These are phyloP conservation scores for Myxozyma melibiosi DNA, from an alignment of 805 yeast genomes.

Conservation along the genomic window DNA sequence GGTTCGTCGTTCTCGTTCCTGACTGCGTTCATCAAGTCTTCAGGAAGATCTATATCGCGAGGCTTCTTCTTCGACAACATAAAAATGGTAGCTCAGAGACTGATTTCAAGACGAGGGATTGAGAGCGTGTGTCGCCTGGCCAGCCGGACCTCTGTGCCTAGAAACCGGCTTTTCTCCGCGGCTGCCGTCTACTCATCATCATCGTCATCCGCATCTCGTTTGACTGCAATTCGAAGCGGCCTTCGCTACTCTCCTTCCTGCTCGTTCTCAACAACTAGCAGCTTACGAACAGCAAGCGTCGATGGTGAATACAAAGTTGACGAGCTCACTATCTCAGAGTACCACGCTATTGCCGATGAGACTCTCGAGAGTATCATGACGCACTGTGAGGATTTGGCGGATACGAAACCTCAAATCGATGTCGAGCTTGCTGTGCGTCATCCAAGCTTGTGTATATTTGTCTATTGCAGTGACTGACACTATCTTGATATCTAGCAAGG, in stretches of 20 bases:
- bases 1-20: too few relatives aligned
- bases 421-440: conserved; percentile 62
- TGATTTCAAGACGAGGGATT: too few relatives aligned
- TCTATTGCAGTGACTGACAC: background rate
- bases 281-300: background rate
- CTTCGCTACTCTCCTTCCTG: background rate
- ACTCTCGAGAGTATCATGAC: conserved; percentile 71
- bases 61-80: too few relatives aligned
- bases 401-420: conserved; percentile 63
- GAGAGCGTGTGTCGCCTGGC: too few relatives aligned
- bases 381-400: conserved; percentile 68
- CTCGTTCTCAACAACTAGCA: background rate
- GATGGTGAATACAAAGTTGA: conserved; percentile 22
- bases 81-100: too few relatives aligned
- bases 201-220: too few relatives aligned
- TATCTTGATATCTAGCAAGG: conserved; percentile 56
- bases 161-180: too few relatives aligned
- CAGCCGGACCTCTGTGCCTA: too few relatives aligned
- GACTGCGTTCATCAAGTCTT: too few relatives aligned
- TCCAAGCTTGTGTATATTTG: background rate
- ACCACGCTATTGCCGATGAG: conserved; percentile 64
- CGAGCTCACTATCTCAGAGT: conserved; percentile 46
- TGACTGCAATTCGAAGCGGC: too few relatives aligned
- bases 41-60: too few relatives aligned
- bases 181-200: too few relatives aligned